Evolutionary conservation across 164 flowering plant species (phyloP).

Genomic region (Vitis amurensis): DNA sequence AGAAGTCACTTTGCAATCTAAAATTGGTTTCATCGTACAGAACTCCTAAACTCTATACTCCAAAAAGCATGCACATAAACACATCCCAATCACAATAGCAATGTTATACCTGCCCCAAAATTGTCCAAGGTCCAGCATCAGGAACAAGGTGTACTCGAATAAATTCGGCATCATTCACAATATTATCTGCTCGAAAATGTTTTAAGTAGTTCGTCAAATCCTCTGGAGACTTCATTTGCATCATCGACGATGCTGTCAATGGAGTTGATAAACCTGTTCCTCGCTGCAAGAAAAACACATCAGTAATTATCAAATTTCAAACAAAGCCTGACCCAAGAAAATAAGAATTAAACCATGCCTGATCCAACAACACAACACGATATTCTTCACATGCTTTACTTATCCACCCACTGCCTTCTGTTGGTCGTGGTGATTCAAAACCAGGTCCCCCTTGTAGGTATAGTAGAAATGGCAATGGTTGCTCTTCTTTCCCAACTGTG

Average conservation of each 20-base stretch:
- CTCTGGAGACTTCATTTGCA: conserved; percentile 64
- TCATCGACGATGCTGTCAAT: conserved; percentile 72
- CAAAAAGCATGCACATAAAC: neutral
- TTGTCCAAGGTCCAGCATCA: conserved; percentile 76
- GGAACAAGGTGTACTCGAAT: conserved; percentile 81
- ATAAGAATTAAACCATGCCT: conserved; percentile 47
- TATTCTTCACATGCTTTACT: conserved; percentile 81
- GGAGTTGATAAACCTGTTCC: conserved; percentile 98
- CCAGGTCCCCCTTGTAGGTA: conserved; percentile 98
- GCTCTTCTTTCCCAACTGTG: conserved; percentile 74
- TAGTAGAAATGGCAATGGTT: conserved; percentile 65
- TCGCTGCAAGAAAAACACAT: conserved; percentile 52
- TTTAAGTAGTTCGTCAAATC: conserved; percentile 65
- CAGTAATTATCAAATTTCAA: neutral
- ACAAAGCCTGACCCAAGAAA: neutral
- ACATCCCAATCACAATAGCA: neutral
- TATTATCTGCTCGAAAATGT: conserved; percentile 93
- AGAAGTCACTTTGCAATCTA: neutral
- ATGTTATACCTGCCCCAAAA: conserved; percentile 80
- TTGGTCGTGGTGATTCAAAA: conserved; percentile 81
- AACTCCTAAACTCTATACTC: no score
- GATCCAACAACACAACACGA: conserved; percentile 85
- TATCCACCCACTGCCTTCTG: conserved; percentile 94
- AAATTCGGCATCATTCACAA: conserved; percentile 97
- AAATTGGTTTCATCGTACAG: no score